Percentiles rank a stretch among this genome's conserved stretches.
Conservation (phyloP, 176 grass and related monocot species). For the Aegilops bicornis region DNA sequence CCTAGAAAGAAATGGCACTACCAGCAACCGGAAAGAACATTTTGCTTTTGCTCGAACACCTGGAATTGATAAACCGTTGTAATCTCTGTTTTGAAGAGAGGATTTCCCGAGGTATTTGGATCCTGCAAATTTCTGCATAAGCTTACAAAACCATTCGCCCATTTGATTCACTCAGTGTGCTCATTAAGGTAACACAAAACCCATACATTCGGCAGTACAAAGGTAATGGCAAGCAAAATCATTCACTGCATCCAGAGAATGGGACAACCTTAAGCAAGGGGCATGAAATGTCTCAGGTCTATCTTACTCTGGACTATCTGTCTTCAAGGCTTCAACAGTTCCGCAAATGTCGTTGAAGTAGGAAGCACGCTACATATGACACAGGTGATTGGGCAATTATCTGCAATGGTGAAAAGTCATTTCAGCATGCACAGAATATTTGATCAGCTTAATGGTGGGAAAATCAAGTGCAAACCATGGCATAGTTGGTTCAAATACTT, state of each 20-base stretch:
- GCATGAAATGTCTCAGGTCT: conserved; percentile 14
- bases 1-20: neutral
- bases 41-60: neutral
- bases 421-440: neutral
- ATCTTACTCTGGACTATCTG: neutral
- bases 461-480: neutral
- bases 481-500: neutral
- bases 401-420: neutral
- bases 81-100: neutral
- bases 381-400: neutral
- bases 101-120: neutral
- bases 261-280: conserved; percentile 21
- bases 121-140: neutral
- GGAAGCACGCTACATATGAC: conserved; percentile 1
- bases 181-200: neutral
- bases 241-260: neutral
- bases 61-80: neutral
- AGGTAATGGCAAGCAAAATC: neutral
- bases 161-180: neutral
- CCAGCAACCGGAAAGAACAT: neutral
- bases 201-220: neutral
- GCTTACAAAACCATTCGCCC: neutral
- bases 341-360: neutral
- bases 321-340: neutral
- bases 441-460: neutral